Conservation (phyloP, 768 basidiomycete genomes). For the Naganishia friedmannii region DNA sequence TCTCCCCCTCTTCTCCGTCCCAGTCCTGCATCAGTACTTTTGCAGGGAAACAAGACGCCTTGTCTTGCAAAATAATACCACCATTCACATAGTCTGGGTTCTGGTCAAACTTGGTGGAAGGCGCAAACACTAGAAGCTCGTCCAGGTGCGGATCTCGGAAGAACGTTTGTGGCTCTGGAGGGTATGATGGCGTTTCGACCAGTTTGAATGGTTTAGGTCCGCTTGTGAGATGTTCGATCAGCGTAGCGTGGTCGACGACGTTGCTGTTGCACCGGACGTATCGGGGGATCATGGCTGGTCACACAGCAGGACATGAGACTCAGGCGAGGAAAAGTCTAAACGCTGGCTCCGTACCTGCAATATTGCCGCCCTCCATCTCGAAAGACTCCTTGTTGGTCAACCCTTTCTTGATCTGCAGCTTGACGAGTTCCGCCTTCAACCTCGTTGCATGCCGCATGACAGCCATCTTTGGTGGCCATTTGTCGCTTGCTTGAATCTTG, state of each 20-base stretch:
- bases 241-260: slow-evolving; percentile 42
- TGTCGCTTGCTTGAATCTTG: slow-evolving; percentile 83
- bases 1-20: slow-evolving; percentile 52
- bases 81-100: slow-evolving; percentile 63
- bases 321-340: not conserved
- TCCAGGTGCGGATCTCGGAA: slow-evolving; percentile 74
- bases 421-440: slow-evolving; percentile 75
- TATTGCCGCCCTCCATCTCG: slow-evolving; percentile 52
- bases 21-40: slow-evolving; percentile 64
- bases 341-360: slow-evolving; percentile 36
- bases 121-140: slow-evolving; percentile 73
- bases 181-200: slow-evolving; percentile 56
- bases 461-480: slow-evolving; percentile 78
- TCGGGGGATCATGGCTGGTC: slow-evolving; percentile 37
- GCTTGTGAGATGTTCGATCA: slow-evolving; percentile 71
- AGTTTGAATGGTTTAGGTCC: slow-evolving; percentile 73
- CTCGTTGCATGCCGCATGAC: slow-evolving; percentile 84
- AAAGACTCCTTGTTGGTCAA: slow-evolving; percentile 44
- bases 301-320: not conserved
- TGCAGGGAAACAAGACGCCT: slow-evolving; percentile 95
- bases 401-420: slow-evolving; percentile 49
- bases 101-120: slow-evolving; percentile 61
- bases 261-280: slow-evolving; percentile 52
- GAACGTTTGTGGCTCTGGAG: slow-evolving; percentile 55
- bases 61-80: slow-evolving; percentile 90